These are phyloP conservation scores for Metschnikowia lochheadii DNA, from an alignment of 805 yeast species.

Conservation along the genomic window DNA sequence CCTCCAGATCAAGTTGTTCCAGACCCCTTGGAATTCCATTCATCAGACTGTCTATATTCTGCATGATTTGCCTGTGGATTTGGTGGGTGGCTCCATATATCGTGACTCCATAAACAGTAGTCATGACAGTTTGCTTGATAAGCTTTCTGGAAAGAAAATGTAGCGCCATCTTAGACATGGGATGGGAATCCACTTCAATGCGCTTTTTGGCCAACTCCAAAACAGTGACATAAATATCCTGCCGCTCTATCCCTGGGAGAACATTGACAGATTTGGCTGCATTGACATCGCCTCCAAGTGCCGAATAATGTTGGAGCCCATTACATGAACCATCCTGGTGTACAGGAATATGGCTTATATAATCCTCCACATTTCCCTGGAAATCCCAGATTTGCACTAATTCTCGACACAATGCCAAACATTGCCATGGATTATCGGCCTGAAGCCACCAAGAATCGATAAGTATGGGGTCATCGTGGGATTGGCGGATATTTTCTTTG, in stretches of 20 bases:
- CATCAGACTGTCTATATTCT: too few species aligned
- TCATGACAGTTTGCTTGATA: constrained; percentile 43
- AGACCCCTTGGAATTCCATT: too few species aligned
- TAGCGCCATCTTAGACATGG: constrained; percentile 14
- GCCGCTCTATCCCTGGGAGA: constrained; percentile 19
- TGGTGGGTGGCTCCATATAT: constrained; percentile 33
- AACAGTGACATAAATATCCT: constrained; percentile 35
- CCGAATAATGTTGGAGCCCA: constrained; percentile 45
- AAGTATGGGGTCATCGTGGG: constrained; percentile 27
- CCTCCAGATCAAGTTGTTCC: too few species aligned
- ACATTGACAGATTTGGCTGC: constrained; percentile 42
- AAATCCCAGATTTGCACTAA: constrained; percentile 18
- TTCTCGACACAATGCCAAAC: constrained; percentile 34
- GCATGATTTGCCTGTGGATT: constrained; percentile 14
- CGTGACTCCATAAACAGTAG: constrained; percentile 44
- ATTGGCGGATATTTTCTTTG: constrained; percentile 19
- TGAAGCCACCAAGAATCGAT: constrained; percentile 31
- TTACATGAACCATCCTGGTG: constrained; percentile 46
- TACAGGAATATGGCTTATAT: constrained; percentile 30
- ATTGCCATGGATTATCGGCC: constrained; percentile 41
- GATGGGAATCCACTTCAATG: constrained; percentile 6
- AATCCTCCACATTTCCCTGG: constrained; percentile 18
- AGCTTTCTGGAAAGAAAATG: constrained; percentile 27
- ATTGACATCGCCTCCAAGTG: constrained; percentile 32
- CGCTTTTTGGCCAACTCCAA: constrained; percentile 21